Base-by-base conservation (phyloP, 352 stramenopile genomes). In the Pythium coloratum region DNA sequence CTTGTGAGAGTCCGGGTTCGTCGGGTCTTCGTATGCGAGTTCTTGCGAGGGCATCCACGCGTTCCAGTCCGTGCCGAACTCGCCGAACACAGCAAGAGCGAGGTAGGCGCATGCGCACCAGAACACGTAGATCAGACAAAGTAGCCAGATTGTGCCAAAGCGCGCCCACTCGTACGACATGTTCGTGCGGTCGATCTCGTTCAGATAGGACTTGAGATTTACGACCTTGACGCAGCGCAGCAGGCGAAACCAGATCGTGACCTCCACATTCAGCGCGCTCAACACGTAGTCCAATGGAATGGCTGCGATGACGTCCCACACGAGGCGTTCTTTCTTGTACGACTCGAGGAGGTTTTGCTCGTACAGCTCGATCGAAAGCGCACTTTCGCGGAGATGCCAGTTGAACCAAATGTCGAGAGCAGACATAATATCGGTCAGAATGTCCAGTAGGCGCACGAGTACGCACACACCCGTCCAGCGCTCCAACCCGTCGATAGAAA, bases 371-470 rank as follows among this genome's bases (percentile, higher is more conserved):
- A 82, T 75, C 10, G 81, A 81, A 4, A 77, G 34, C 1, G 73
- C 59, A 36, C 67, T 80, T 36, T 85, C 72, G 47, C 75, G 71
- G 6, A 90, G 64, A 30, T 73, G 69, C 69, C 76, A 81, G 28
- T 90, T 86, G 60, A 90, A 63, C 77, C 77, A 88, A 26, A 88
- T 66, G 46, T 88, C 79, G 6, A 83, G 13, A 3, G 64, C 32
- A 32, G 85, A 88, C 32, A 88, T 28, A 2, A 73, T 6, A 24
- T 79, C 75, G 49, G 71, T 76, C n/a, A 72, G 57, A 2, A 83
- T 59, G 26, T 88, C 77, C 24, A 80, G 20, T 0, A 77, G 16
- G 4, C 83, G 77, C 1, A 78, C 64, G 14, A 69, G 32, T 1
- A 78, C 32, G 0, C 57, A 63, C 7, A 76, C 24, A 16, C 69